phyloP scores from a whole-genome alignment of 106 monocot species.

The Acorus calamus region DNA sequence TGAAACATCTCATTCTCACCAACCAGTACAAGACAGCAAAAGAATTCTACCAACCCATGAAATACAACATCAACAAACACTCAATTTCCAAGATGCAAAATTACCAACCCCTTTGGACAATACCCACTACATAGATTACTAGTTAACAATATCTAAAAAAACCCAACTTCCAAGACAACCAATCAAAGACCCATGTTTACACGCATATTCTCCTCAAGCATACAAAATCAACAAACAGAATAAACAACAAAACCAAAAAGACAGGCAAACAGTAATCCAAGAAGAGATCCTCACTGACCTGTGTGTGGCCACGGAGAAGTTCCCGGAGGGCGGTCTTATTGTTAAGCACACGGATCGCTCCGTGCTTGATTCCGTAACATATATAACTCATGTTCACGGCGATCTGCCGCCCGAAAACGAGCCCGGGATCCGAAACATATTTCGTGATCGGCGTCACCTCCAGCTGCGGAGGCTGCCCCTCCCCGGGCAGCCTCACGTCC shows the following conservation, averaged over 20 bases:
- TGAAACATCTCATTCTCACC: too few relatives aligned
- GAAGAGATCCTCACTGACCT: constrained; percentile 27
- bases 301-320: constrained; percentile 77
- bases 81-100: too few relatives aligned
- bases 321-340: constrained; percentile 84
- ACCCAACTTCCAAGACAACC: too few relatives aligned
- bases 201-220: too few relatives aligned
- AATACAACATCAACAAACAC: too few relatives aligned
- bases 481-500: constrained; percentile 57
- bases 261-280: neutral
- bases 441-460: constrained; percentile 98
- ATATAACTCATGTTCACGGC: constrained; percentile 90
- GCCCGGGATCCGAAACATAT: constrained; percentile 80
- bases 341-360: constrained; percentile 78
- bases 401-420: constrained; percentile 93
- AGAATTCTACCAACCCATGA: too few relatives aligned
- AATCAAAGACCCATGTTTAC: too few relatives aligned
- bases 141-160: too few relatives aligned
- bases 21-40: too few relatives aligned
- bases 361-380: constrained; percentile 82
- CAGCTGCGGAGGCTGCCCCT: constrained; percentile 72
- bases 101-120: too few relatives aligned
- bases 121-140: too few relatives aligned
- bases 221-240: neutral
- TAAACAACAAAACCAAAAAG: neutral